Conservation (phyloP, 805 yeast species). For the Candida patagonica region DNA sequence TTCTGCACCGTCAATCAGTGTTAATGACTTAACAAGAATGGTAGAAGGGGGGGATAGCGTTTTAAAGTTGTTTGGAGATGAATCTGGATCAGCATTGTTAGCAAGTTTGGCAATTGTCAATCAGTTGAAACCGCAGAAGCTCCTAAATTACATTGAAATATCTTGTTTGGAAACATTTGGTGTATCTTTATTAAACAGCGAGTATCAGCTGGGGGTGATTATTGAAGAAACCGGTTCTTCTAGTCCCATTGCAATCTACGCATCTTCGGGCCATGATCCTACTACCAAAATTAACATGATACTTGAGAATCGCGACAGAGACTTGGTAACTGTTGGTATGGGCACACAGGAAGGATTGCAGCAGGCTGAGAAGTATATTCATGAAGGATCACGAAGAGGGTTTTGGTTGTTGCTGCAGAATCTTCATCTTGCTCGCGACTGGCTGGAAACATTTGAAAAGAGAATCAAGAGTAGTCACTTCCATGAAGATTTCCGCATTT, state of each 20-base stretch:
- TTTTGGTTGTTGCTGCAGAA: constrained; percentile 75
- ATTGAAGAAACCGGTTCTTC: constrained; percentile 14
- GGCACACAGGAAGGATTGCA: constrained; percentile 63
- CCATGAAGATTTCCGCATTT: constrained; percentile 39
- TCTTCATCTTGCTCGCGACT: constrained; percentile 57
- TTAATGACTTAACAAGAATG: not conserved
- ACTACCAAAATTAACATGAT: constrained; percentile 41
- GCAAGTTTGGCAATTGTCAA: constrained; percentile 1
- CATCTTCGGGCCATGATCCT: constrained; percentile 60
- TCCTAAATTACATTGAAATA: constrained; percentile 6
- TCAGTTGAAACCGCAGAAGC: constrained; percentile 7
- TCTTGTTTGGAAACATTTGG: constrained; percentile 9
- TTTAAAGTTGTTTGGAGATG: not conserved
- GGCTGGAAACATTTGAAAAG: constrained; percentile 51
- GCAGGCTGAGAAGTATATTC: constrained; percentile 47
- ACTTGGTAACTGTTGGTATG: constrained; percentile 47
- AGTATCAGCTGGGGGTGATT: constrained; percentile 15
- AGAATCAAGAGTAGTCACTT: constrained; percentile 29
- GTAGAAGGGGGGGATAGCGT: not conserved
- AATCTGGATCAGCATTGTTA: no score
- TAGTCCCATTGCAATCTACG: constrained; percentile 47
- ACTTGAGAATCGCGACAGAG: constrained; percentile 27
- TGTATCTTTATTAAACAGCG: constrained; percentile 3
- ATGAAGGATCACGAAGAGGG: constrained; percentile 38
- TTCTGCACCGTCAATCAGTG: not conserved